Base-by-base conservation (phyloP, 2,329 filamentous ascomycete genomes). In the Cladosporium sp. region DNA sequence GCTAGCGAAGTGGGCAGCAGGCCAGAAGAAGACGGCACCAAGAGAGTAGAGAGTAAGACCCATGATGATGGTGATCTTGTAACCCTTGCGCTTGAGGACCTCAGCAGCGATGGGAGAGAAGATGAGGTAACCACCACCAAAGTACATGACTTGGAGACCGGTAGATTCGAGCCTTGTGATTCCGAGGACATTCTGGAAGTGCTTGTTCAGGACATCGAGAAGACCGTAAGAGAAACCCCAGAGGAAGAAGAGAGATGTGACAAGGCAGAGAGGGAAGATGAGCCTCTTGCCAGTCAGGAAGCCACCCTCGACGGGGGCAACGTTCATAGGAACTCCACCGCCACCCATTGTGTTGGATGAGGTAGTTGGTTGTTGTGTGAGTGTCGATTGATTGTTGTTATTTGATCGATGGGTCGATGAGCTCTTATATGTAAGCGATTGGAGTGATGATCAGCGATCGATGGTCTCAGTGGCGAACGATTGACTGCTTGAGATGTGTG, bases 181-280 rank as follows among this genome's bases (percentile, higher is more conserved):
- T 52, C 74, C 74, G 38, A 78, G 72, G 36, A 75, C 74, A 10
- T 67, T 72, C 66, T 76, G 74, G 68, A 78, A 78, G 64, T 78
- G 76, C 71, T 78, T 78, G 70, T 78, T 78, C 34, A 78, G 68
- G 36, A 77, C 75, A 69, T 77, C 74, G 59, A 75, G 65, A 68
- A 74, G 71, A 67, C 76, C 76, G 69, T 78, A 77, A n/a, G 72
- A 73, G 73, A 78, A 78, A 51, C 76, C 76, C 76, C 77, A 78
- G 64, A 78, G 75, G 76, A 83, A 83, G 77, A 83, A 83, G 54
- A 83, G 77, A 36, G 78, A 77, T 52, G 80, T 83, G 74, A 83
- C 80, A 54, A 83, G 73, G 15, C 74, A 69, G 58, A 85, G 79
- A 11, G 83, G 83, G 68, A 82, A 78, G 73, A 85, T 81, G 63